These are phyloP conservation scores for Shiraia sp. DNA, from an alignment of 2,329 filamentous ascomycete genomes.

Conservation along the genomic window DNA sequence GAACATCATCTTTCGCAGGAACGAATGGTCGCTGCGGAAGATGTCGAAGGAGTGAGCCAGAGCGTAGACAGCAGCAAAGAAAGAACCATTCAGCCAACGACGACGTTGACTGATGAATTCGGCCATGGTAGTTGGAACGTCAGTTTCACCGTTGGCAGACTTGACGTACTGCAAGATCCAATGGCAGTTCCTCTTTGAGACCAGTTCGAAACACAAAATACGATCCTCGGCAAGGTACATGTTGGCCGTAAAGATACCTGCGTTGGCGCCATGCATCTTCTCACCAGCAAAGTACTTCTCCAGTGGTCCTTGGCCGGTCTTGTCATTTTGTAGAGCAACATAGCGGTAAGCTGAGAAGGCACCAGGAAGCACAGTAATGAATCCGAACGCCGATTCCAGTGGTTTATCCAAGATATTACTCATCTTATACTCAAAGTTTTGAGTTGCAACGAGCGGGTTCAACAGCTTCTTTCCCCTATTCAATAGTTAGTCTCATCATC, in stretches of 20 bases:
- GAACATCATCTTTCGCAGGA: constrained; percentile 85
- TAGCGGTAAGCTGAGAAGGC: constrained; percentile 98
- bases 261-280: constrained; percentile 89
- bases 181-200: constrained; percentile 94
- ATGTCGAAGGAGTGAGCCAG: constrained; percentile 95
- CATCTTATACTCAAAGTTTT: constrained; percentile 99
- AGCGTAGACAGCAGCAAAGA: constrained; percentile 96
- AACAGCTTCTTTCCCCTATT: constrained; percentile 85
- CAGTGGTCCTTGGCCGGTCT: constrained; percentile 86
- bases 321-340: constrained; percentile 93
- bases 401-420: constrained; percentile 99
- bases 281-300: constrained; percentile 98
- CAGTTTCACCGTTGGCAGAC: constrained; percentile 93
- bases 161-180: constrained; percentile 99
- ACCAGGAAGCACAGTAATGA: constrained; percentile 94
- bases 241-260: constrained; percentile 96
- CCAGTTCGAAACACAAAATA: constrained; percentile 97
- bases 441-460: constrained; percentile 91
- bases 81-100: constrained; percentile 96
- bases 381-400: constrained; percentile 94
- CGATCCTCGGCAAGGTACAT: constrained; percentile 99
- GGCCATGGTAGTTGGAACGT: constrained; percentile 91
- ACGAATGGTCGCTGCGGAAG: constrained; percentile 88
- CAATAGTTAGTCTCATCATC: not conserved
- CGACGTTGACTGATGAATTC: constrained; percentile 94